Evolutionary conservation across 2,329 filamentous ascomycete genomes (phyloP).

Genomic region (Calonectria pseudoreteaudii): DNA sequence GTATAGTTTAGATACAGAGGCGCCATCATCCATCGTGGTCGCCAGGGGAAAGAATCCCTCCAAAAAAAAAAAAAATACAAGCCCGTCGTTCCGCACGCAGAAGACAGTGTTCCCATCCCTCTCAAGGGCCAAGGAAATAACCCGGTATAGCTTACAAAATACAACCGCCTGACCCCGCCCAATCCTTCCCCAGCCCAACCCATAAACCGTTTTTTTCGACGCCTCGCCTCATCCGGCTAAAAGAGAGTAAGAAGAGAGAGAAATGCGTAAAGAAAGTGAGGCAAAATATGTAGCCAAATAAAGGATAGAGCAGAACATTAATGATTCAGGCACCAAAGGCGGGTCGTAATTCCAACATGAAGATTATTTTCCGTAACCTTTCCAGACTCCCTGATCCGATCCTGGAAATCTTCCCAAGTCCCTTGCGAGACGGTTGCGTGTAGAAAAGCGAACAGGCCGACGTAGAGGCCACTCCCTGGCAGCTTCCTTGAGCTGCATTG

Average conservation of each 20-base stretch:
- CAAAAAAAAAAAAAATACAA: conserved; percentile 2
- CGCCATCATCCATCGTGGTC: neutral
- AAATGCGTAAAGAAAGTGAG: conserved; percentile 12
- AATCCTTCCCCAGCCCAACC: conserved; percentile 12
- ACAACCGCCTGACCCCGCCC: conserved; percentile 16
- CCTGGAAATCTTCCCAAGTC: conserved; percentile 18
- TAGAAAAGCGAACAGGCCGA: conserved; percentile 12
- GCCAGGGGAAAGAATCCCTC: conserved; percentile 2
- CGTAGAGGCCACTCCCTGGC: conserved; percentile 27
- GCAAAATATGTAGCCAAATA: conserved; percentile 4
- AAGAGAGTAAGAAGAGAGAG: conserved; percentile 11
- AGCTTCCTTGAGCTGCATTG: conserved; percentile 27
- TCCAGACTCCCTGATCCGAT: conserved; percentile 22
- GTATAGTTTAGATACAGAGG: conserved; percentile 22
- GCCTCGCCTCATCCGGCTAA: conserved; percentile 12
- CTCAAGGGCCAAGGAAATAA: conserved; percentile 3
- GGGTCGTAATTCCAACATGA: conserved; percentile 27
- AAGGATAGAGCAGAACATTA: conserved; percentile 1
- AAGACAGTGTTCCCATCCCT: neutral
- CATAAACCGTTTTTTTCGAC: conserved; percentile 24
- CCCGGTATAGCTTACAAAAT: conserved; percentile 12
- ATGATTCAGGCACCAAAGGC: conserved; percentile 14
- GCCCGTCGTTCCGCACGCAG: neutral
- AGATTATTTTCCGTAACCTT: conserved; percentile 21
- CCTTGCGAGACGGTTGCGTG: conserved; percentile 17